Evolutionary conservation across 2,329 filamentous ascomycete species (phyloP).

Genomic region (Volutella citrinella): DNA sequence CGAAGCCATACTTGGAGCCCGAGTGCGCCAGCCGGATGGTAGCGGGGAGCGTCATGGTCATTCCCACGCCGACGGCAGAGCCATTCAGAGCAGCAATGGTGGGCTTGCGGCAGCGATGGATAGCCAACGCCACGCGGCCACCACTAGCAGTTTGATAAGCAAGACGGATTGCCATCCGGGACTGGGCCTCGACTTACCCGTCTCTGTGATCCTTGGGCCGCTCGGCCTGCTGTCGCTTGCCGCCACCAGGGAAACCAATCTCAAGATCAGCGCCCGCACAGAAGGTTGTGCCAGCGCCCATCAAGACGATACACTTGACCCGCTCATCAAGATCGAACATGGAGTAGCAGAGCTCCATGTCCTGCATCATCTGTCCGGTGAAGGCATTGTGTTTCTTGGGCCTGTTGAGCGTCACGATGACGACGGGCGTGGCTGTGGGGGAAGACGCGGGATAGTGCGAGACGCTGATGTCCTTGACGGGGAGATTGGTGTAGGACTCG

Average conservation of each 20-base stretch:
- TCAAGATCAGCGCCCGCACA: background rate
- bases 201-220: background rate
- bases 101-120: slow-evolving; percentile 15
- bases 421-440: background rate
- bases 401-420: background rate
- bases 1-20: slow-evolving; percentile 11
- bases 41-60: slow-evolving; percentile 12
- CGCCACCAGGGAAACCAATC: background rate
- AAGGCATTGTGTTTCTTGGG: slow-evolving; percentile 1
- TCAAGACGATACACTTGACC: background rate
- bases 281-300: background rate
- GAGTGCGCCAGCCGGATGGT: slow-evolving; percentile 11
- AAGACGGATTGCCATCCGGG: too few relatives aligned
- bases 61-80: slow-evolving; percentile 11
- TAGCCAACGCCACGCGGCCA: slow-evolving; percentile 23
- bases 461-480: background rate
- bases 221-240: background rate
- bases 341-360: background rate
- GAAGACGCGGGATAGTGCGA: background rate
- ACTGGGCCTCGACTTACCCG: background rate
- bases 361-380: background rate
- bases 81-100: slow-evolving; percentile 16
- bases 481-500: background rate
- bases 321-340: background rate
- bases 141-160: slow-evolving; percentile 31